These are phyloP conservation scores for Annulohypoxylon truncatum DNA, from an alignment of 2,329 filamentous ascomycete species.

Conservation along the genomic window DNA sequence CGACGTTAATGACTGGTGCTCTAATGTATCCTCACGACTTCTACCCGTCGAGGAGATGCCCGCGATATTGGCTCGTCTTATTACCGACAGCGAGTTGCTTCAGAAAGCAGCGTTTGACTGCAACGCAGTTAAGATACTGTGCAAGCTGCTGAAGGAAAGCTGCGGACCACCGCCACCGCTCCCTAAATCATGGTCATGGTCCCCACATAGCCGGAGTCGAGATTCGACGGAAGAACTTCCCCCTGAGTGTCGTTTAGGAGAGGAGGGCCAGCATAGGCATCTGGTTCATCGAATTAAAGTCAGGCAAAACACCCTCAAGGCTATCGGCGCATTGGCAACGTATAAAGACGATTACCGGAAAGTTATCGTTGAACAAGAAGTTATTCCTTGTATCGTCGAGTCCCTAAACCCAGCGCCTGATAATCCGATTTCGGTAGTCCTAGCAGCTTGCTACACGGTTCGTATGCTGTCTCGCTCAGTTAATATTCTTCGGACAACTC, in stretches of 20 bases:
- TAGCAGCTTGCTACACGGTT: slow-evolving; percentile 86
- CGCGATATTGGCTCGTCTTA: slow-evolving; percentile 79
- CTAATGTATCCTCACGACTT: slow-evolving; percentile 56
- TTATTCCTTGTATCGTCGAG: slow-evolving; percentile 83
- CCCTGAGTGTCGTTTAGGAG: slow-evolving; percentile 65
- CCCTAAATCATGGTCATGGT: slow-evolving; percentile 53
- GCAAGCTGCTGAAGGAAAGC: slow-evolving; percentile 62
- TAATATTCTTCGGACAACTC: slow-evolving; percentile 81
- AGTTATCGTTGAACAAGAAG: slow-evolving; percentile 82
- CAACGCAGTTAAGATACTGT: slow-evolving; percentile 59
- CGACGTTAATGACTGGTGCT: slow-evolving; percentile 38
- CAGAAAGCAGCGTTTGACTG: slow-evolving; percentile 85
- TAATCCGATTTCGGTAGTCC: slow-evolving; percentile 81
- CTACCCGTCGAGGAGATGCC: slow-evolving; percentile 77
- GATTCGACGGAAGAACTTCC: slow-evolving; percentile 51
- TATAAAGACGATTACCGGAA: slow-evolving; percentile 88
- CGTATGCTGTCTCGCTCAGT: slow-evolving; percentile 87
- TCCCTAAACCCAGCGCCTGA: slow-evolving; percentile 72
- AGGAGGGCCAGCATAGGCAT: slow-evolving; percentile 68
- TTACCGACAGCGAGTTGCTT: slow-evolving; percentile 80
- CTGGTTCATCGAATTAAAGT: slow-evolving; percentile 78
- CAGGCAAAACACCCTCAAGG: slow-evolving; percentile 80
- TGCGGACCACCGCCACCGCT: slow-evolving; percentile 59
- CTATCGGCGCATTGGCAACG: slow-evolving; percentile 82
- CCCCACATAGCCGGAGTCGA: slow-evolving; percentile 45